phyloP scores from a whole-genome alignment of 768 basidiomycete genomes.

The Russula sp. region DNA sequence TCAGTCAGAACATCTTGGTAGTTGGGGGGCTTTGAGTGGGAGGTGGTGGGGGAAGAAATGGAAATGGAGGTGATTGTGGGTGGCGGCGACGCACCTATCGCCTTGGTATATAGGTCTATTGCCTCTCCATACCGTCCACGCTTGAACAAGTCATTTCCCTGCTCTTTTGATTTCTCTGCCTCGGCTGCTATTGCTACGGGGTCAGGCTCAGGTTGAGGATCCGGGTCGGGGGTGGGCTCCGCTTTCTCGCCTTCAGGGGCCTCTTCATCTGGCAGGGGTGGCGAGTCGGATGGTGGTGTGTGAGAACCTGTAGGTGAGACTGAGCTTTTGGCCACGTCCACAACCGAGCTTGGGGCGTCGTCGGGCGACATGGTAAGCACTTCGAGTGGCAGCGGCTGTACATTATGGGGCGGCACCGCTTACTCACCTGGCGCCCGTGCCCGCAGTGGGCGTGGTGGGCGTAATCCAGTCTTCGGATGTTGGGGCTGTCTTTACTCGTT shows the following conservation, averaged over 20 bases:
- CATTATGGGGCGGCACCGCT: background rate
- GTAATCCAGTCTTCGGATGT: background rate
- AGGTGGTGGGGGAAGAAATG: background rate
- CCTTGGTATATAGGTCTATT: constrained; percentile 66
- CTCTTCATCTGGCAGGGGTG: background rate
- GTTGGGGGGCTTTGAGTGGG: background rate
- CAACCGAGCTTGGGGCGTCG: background rate
- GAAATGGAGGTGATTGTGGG: background rate
- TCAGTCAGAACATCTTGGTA: background rate
- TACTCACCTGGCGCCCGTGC: constrained; percentile 8
- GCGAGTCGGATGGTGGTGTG: constrained; percentile 1
- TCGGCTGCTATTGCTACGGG: constrained; percentile 34
- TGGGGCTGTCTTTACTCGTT: background rate
- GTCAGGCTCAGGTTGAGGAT: constrained; percentile 17
- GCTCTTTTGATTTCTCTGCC: constrained; percentile 63
- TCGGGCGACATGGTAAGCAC: constrained; percentile 6
- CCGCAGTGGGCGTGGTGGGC: background rate
- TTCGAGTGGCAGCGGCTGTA: background rate
- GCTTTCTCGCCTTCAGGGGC: background rate
- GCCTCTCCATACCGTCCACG: constrained; percentile 56
- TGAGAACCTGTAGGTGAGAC: background rate
- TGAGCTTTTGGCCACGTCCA: background rate
- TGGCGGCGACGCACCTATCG: constrained; percentile 45
- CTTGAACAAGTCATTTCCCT: constrained; percentile 72
- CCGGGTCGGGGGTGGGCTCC: background rate